These are phyloP conservation scores for Penicillium ucsense DNA, from an alignment of 495 filamentous ascomycete genomes.

Conservation along the genomic window DNA sequence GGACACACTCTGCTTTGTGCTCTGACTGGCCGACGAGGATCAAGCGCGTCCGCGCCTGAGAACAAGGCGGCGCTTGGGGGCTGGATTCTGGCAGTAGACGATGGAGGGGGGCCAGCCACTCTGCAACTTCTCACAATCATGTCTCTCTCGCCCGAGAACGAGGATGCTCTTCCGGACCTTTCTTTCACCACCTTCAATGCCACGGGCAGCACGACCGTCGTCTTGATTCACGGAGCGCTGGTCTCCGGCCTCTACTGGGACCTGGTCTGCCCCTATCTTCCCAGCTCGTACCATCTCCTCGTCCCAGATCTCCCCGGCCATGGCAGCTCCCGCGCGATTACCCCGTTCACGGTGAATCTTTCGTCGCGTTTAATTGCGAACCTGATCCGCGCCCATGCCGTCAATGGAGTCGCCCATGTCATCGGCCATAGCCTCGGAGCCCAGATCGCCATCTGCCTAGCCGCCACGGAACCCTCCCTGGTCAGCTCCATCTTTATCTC, in stretches of 20 bases:
- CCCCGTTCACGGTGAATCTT: background rate
- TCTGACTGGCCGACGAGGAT: no score
- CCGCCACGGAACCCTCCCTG: background rate
- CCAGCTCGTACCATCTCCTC: background rate
- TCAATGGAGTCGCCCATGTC: background rate
- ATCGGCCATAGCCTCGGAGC: slow-evolving; percentile 11
- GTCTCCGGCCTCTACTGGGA: background rate
- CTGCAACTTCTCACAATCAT: no score
- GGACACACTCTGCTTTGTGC: no score
- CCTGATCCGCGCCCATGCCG: background rate
- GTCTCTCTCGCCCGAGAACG: no score
- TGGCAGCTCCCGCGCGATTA: background rate
- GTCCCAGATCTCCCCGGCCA: slow-evolving; percentile 3
- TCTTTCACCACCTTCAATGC: no score
- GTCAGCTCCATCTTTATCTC: background rate
- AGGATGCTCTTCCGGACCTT: no score
- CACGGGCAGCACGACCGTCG: background rate
- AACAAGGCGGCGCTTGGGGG: no score
- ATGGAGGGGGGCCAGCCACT: no score
- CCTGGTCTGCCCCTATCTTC: background rate
- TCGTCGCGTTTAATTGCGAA: background rate
- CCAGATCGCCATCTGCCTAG: slow-evolving; percentile 6
- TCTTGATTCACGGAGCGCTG: background rate
- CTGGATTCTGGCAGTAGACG: no score
- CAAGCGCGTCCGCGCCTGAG: no score